Evolutionary conservation across 2,329 filamentous ascomycete species (phyloP).

Genomic region (Tetracladium maxilliforme): DNA sequence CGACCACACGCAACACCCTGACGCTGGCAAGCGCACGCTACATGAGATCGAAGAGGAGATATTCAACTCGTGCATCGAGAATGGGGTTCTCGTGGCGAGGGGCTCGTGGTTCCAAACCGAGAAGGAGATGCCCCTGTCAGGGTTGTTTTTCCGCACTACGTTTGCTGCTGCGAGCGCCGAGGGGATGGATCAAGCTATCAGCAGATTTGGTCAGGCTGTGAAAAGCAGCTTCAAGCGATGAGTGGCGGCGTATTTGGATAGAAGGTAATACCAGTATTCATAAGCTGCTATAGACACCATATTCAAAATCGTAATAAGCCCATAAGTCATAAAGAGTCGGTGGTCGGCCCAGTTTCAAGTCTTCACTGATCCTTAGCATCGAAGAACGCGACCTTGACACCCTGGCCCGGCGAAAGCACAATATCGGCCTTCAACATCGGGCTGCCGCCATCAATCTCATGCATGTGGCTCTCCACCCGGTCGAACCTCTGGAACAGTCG

Average conservation of each 20-base stretch:
- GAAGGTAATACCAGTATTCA: too few species aligned
- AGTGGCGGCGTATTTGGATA: too few species aligned
- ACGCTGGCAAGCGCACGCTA: conserved; percentile 34
- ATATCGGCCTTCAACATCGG: conserved; percentile 43
- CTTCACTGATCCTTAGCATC: conserved; percentile 24
- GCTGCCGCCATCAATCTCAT: conserved; percentile 33
- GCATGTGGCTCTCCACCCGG: conserved; percentile 42
- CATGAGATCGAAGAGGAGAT: conserved; percentile 72
- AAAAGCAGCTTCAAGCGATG: conserved; percentile 48
- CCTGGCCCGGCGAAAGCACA: conserved; percentile 41
- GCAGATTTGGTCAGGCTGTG: conserved; percentile 62
- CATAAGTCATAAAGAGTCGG: too few species aligned
- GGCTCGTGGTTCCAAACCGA: conserved; percentile 89
- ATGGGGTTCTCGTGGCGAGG: conserved; percentile 66
- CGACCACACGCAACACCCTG: conserved; percentile 51
- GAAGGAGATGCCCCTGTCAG: conserved; percentile 46
- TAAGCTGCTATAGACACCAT: too few species aligned
- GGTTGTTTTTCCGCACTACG: conserved; percentile 86
- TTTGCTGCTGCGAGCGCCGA: conserved; percentile 67
- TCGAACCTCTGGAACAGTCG: conserved; percentile 61
- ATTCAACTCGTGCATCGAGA: conserved; percentile 60
- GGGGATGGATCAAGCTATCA: conserved; percentile 58
- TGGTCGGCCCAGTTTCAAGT: too few species aligned
- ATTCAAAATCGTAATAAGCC: too few species aligned
- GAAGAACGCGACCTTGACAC: conserved; percentile 42